phyloP scores from a whole-genome alignment of 495 filamentous ascomycete species.

The Penicillium canariense region DNA sequence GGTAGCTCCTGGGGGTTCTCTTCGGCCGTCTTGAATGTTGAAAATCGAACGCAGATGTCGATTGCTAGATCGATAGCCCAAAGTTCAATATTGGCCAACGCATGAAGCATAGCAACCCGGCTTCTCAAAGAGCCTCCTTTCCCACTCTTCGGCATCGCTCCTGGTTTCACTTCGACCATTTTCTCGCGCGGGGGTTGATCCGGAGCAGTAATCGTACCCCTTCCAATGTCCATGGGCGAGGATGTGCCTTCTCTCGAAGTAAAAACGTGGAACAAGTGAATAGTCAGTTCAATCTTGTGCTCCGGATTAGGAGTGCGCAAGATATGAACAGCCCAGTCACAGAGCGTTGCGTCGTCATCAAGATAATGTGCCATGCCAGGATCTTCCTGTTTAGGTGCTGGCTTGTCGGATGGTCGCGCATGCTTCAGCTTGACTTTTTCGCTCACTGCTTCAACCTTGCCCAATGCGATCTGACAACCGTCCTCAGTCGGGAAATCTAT shows the following conservation, averaged over 20 bases:
- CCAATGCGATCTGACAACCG: slow-evolving; percentile 23
- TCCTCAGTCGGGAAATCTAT: slow-evolving; percentile 31
- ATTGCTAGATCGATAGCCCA: slow-evolving; percentile 57
- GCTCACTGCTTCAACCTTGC: slow-evolving; percentile 45
- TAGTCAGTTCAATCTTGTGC: slow-evolving; percentile 52
- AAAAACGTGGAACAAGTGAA: slow-evolving; percentile 47
- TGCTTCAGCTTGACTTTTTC: slow-evolving; percentile 51
- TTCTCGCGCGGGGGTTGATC: slow-evolving; percentile 46
- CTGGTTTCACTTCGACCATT: slow-evolving; percentile 39
- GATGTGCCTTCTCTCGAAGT: slow-evolving; percentile 36
- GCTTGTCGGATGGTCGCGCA: slow-evolving; percentile 21
- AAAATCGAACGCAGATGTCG: slow-evolving; percentile 53
- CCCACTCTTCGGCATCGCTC: slow-evolving; percentile 43
- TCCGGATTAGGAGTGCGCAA: slow-evolving; percentile 50
- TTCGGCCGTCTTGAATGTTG: slow-evolving; percentile 41
- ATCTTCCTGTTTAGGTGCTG: slow-evolving; percentile 15
- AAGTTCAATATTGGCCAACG: slow-evolving; percentile 52
- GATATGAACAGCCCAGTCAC: slow-evolving; percentile 53
- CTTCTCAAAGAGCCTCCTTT: slow-evolving; percentile 48
- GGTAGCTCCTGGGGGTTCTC: slow-evolving; percentile 34
- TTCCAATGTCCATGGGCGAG: slow-evolving; percentile 47
- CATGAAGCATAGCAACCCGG: slow-evolving; percentile 51
- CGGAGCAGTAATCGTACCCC: slow-evolving; percentile 37
- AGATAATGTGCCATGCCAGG: slow-evolving; percentile 33
- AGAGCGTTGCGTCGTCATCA: slow-evolving; percentile 44